Evolutionary conservation across 2,329 filamentous ascomycete genomes (phyloP), one percentile per base, ranked within the genome.

Genomic region (Stemphylium beticola): DNA sequence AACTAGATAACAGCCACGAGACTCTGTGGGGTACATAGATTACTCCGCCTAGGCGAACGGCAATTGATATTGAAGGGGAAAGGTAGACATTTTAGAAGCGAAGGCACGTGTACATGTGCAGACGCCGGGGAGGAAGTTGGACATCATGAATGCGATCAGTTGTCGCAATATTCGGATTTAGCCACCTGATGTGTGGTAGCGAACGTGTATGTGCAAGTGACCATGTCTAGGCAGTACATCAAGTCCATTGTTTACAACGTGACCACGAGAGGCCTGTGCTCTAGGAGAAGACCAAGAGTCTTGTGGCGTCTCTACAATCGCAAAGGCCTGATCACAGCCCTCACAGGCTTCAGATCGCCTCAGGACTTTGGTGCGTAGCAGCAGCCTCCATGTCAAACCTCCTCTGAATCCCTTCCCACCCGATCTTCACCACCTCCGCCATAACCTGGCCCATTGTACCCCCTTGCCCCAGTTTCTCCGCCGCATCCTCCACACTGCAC

Each of bases 371-470:
- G 2, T 60, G 55, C 9, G 62, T 61, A 0, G 58, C 58, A 24
- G 42, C 50, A 33, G 62, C 60, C 56, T 74, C 66, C 58, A 69
- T 58, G 4, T 58, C 60, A 31, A 69, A 66, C 37, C 78, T 65
- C 41, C 73, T 64, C 37, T 73, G 62, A 36, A 82, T 77, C 1
- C 64, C 76, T 49, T 77, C 74, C 79, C 79, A 81, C 1, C 77
- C 80, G 40, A 64, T 76, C 41, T 65, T 48, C 15, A 82, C 75
- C 12, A 82, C 80, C 69, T 82, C 77, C 29, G 72, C 77, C 75
- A 75, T 74, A 5, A 81, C 69, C 9, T 62, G 72, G 4, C 69
- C 71, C 29, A 70, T 74, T 22, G 14, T 33, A 20, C 37, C 15
- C 11, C 49, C 47, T n/a, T 18, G 22, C 2, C 71, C 71, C 41